Evolutionary conservation across 164 flowering plant species (phyloP), one percentile per base, ranked within the genome.

Genomic region (Malania oleifera): DNA sequence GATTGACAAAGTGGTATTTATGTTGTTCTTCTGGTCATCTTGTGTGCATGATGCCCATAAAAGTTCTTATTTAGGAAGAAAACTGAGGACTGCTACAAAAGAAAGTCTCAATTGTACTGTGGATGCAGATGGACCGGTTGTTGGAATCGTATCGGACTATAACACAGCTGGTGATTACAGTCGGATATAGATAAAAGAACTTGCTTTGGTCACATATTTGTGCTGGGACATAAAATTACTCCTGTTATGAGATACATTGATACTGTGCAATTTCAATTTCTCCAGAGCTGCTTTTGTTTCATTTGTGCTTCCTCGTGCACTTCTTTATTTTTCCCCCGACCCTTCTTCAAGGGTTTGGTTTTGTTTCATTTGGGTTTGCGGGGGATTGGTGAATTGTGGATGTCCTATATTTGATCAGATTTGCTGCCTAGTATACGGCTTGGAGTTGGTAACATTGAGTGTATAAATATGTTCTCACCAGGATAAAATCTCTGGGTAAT

Each of bases 21-120:
- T 43, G 41, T 39, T 60, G 14, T 46, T 31, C 22, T 54, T 29
- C 11, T 2, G 26, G 22, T 27, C 54, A 63, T 47, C 59, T 34
- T 62, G 19, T 29, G 53, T 19, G 13, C 50, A 46, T 8, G 51
- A 24, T 63, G 47, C 31, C 9, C 31, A 20, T 35, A 52, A 34
- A 57, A 51, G 41, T 17, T 31, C 23, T 41, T 28, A 26, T 51
- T 51, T 64, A 64, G 37, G 67, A 43, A 51, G 46, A 56, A 56
- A 56, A 25, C 47, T 37, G 26, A 61, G 54, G 49, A 57, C 40
- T 64, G 26, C 46, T 34, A 55, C 46, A 12, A 29, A 48, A 44
- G 29, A 19, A 55, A 37, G 46, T 56, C 26, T 19, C n/a, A 60
- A 38, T 35, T 37, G 35, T 19, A 19, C 54, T 46, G 46, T 39